A percentile compares a stretch with the other conserved stretches of the same genome.
phyloP scores from a whole-genome alignment of 202 grass and related monocot genomes.

The Panicum hallii region DNA sequence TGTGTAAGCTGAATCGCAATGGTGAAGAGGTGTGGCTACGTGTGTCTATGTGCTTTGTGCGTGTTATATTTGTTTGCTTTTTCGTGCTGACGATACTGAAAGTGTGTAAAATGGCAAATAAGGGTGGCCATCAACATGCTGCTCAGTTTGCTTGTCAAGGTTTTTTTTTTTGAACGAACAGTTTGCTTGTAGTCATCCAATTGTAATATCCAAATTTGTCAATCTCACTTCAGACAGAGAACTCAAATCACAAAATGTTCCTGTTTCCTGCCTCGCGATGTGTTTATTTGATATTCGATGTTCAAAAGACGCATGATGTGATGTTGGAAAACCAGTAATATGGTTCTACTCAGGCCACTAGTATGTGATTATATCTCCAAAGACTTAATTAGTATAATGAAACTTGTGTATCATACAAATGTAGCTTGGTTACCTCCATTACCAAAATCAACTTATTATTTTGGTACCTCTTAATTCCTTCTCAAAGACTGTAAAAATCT shows the following conservation, averaged over 20 bases:
- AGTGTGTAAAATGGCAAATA: conserved; percentile 1
- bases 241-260: not conserved
- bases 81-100: not conserved
- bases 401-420: not conserved
- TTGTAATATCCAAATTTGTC: not conserved
- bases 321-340: not conserved
- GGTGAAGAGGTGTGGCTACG: not conserved
- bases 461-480: not conserved
- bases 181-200: not conserved
- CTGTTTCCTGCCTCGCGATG: not conserved
- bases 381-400: not conserved
- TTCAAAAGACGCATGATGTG: not conserved
- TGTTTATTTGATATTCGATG: not conserved
- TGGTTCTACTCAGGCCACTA: not conserved
- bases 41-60: not conserved
- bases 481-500: not conserved
- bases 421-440: not conserved
- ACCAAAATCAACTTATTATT: not conserved
- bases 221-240: not conserved
- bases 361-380: not conserved
- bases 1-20: not conserved
- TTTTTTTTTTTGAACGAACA: not conserved
- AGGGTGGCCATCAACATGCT: not conserved
- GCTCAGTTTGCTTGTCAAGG: not conserved
- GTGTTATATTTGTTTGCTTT: not conserved